Conservation (phyloP, 257 asterid genomes). For the Solanum sparsipilum region DNA sequence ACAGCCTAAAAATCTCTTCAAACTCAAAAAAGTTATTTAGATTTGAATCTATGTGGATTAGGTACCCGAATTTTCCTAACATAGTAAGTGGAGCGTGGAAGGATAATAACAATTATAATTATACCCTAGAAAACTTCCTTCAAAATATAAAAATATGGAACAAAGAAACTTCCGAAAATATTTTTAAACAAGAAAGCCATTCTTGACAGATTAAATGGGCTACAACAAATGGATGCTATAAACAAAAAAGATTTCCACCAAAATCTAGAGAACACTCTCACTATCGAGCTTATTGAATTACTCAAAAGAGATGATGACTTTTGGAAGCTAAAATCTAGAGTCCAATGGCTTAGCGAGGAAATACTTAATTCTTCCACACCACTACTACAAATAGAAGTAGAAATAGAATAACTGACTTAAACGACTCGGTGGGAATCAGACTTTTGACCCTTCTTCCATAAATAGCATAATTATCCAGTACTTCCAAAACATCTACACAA, state of each 20-base stretch:
- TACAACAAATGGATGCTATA: neutral
- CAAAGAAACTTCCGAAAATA: neutral
- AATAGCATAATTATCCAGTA: no score
- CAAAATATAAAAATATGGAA: neutral
- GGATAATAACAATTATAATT: no score
- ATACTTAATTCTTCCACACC: neutral
- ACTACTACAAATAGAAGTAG: neutral
- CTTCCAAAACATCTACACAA: neutral
- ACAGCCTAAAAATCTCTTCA: neutral
- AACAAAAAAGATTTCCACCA: neutral
- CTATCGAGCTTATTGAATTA: no score
- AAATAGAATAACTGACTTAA: no score
- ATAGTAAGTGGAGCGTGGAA: neutral
- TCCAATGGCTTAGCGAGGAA: neutral
- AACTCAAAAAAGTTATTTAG: neutral
- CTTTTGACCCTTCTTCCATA: neutral
- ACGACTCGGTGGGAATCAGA: neutral
- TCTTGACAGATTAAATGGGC: neutral
- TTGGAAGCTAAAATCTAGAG: no score
- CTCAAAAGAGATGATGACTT: neutral
- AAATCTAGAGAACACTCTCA: neutral
- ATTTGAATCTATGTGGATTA: neutral
- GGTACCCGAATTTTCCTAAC: neutral
- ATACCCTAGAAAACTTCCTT: neutral
- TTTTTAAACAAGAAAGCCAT: no score